These are phyloP conservation scores for Pycnococcus provasolii DNA, from an alignment of 139 green algal genomes.

Conservation along the genomic window DNA sequence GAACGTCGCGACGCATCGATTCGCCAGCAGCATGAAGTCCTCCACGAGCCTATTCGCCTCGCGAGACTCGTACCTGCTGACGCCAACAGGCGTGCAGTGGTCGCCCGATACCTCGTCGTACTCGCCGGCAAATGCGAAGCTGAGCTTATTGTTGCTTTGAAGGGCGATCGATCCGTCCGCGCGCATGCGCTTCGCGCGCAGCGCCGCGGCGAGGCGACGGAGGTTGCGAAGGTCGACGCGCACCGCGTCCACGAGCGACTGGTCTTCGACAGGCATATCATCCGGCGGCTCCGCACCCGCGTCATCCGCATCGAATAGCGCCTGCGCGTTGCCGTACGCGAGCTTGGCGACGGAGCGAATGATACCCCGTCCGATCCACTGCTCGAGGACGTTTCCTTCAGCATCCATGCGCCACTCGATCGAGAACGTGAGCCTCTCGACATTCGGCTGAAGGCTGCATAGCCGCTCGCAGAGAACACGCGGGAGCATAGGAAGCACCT, in stretches of 20 bases:
- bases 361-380: conserved; percentile 40
- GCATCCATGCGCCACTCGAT: conserved; percentile 29
- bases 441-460: conserved; percentile 40
- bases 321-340: conserved; percentile 71
- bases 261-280: conserved; percentile 32
- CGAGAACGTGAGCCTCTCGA: conserved; percentile 41
- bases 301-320: conserved; percentile 54
- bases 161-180: background rate
- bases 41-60: conserved; percentile 88
- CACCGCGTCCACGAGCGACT: no score
- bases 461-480: conserved; percentile 42
- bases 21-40: conserved; percentile 97
- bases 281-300: conserved; percentile 51
- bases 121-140: conserved; percentile 59
- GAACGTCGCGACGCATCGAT: conserved; percentile 61
- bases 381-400: conserved; percentile 39
- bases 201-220: no score
- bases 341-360: conserved; percentile 74
- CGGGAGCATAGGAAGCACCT: conserved; percentile 45
- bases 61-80: conserved; percentile 33
- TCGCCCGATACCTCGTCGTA: conserved; percentile 19
- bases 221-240: background rate
- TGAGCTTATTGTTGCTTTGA: conserved; percentile 37
- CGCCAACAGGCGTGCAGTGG: conserved; percentile 1
- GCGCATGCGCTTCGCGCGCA: no score